Conservation (phyloP, 2,329 filamentous ascomycete genomes). For the Knufia fluminis region DNA sequence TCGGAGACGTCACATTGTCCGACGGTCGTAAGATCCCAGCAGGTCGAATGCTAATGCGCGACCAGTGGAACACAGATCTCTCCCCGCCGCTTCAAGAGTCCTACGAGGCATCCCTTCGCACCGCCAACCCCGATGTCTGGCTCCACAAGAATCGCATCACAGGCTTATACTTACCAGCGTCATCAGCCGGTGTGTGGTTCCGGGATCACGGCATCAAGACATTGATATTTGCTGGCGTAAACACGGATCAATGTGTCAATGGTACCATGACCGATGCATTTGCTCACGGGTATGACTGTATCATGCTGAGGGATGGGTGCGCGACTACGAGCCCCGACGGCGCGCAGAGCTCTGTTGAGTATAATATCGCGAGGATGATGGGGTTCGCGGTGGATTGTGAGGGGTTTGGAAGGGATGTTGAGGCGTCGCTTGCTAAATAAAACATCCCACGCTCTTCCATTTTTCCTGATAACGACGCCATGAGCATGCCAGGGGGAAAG, state of each 20-base stretch:
- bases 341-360: constrained; percentile 20
- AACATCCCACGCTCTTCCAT: too few species aligned
- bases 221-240: constrained; percentile 50
- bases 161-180: constrained; percentile 43
- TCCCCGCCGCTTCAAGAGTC: constrained; percentile 38
- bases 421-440: background rate
- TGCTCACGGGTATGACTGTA: constrained; percentile 47
- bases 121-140: constrained; percentile 37
- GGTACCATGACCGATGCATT: constrained; percentile 49
- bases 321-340: constrained; percentile 34
- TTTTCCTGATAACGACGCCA: too few species aligned
- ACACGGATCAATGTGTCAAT: constrained; percentile 52
- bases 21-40: constrained; percentile 21
- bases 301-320: constrained; percentile 47
- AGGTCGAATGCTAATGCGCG: constrained; percentile 40
- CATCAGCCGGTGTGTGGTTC: constrained; percentile 37
- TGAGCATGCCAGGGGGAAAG: too few species aligned
- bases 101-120: constrained; percentile 26
- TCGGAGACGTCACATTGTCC: constrained; percentile 32
- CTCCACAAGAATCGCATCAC: constrained; percentile 52
- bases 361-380: constrained; percentile 22
- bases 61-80: constrained; percentile 49
- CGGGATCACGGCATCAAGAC: constrained; percentile 36
- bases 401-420: constrained; percentile 17
- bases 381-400: constrained; percentile 19